Evolutionary conservation across 1,284 basidiomycete genomes (phyloP), one percentile per base, ranked within the genome.

Genomic region (Cryptococcus sp.): DNA sequence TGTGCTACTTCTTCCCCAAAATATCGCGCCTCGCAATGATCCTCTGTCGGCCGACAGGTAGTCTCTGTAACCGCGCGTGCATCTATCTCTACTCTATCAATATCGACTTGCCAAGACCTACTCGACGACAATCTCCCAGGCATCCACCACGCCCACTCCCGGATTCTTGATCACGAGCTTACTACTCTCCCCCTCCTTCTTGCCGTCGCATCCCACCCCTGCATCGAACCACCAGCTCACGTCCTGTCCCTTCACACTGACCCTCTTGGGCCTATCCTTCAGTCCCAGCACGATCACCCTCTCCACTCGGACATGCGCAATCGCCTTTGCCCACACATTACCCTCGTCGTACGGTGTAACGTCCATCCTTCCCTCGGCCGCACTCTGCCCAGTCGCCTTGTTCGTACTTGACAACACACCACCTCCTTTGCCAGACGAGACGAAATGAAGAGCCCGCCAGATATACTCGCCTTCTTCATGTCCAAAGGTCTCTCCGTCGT

Each of bases 401-500:
- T 50, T 55, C 46, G 48, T 37, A 19, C n/a, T 32, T 5, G 25
- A 48, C 39, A 65, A 50, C 76, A 57, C 82, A 31, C n/a, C n/a
- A 77, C 18, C 80, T 78, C 50, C 74, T 71, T 3, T 61, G 65
- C 70, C 67, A 23, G 40, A 23, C 3, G 46, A 14, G 39, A 75
- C 75, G 18, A 86, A 84, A n/a, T 68, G 65, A 67, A 93, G 86
- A 52, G 77, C 76, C 50, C 87, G 81, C 86, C 87, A 93, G 45
- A 97, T 77, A 65, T 87, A 83, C 43, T 91, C 78, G 28, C 94
- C 93, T 5, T 80, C 63, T 57, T 83, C 76, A 73, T 92, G 84
- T 1, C 79, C 77, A 71, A 84, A 97, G 0, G 86, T 83, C 56
- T 87, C 86, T 6, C 95, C 94, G 63, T 98, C 95, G 69, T 98